These are phyloP conservation scores for Neurospora africana DNA, from an alignment of 495 filamentous ascomycete species.

Conservation along the genomic window DNA sequence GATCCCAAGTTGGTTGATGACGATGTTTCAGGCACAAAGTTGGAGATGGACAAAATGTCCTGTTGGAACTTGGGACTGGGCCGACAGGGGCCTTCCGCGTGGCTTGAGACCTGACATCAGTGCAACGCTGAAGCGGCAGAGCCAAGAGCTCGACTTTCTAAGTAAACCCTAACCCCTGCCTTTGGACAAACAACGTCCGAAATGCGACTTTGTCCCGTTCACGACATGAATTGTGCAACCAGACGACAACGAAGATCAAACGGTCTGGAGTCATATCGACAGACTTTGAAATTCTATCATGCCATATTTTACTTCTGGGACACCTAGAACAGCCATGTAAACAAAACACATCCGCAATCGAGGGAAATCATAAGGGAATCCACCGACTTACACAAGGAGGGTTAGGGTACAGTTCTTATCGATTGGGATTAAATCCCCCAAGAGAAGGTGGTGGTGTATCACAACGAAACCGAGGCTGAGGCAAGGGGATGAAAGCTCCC, in stretches of 20 bases:
- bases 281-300: neutral
- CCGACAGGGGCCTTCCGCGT: neutral
- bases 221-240: neutral
- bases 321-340: neutral
- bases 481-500: neutral
- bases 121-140: neutral
- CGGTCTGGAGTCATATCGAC: neutral
- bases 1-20: neutral
- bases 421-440: neutral
- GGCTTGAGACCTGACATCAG: neutral
- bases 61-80: neutral
- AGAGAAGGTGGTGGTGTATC: neutral
- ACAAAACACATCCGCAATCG: neutral
- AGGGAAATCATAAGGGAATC: neutral
- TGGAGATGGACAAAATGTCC: neutral
- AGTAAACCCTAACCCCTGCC: neutral
- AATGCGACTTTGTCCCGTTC: neutral
- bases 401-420: neutral
- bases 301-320: neutral
- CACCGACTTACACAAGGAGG: neutral
- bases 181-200: neutral
- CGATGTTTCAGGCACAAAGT: neutral
- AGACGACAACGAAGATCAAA: neutral
- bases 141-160: neutral
- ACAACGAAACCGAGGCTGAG: neutral